Evolutionary conservation across 768 basidiomycete species (phyloP).

Genomic region (Trametopsis cervina): DNA sequence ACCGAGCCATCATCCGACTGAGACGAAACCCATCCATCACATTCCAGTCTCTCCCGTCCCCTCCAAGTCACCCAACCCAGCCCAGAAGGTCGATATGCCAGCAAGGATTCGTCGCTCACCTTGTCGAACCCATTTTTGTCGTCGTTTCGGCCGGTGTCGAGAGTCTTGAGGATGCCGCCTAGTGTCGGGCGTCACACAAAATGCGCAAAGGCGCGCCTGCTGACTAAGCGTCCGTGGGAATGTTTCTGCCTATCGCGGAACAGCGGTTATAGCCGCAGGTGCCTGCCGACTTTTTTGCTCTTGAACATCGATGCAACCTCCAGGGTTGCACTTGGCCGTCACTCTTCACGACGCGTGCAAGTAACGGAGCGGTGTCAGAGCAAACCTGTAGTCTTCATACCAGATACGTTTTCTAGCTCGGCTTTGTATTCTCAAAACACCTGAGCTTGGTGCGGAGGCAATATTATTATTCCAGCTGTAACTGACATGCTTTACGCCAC

Average conservation of each 20-base stretch:
- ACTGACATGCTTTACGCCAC: no score
- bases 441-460: slow-evolving; percentile 15
- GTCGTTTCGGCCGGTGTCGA: slow-evolving; percentile 26
- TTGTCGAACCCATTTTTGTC: slow-evolving; percentile 73
- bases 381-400: slow-evolving; percentile 19
- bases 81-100: slow-evolving; percentile 3
- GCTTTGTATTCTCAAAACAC: slow-evolving; percentile 6
- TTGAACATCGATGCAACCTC: slow-evolving; percentile 37
- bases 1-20: slow-evolving; percentile 7
- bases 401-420: slow-evolving; percentile 16
- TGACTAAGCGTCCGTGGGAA: slow-evolving; percentile 17
- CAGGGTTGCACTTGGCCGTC: slow-evolving; percentile 41
- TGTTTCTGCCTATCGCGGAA: background rate
- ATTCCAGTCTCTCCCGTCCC: slow-evolving; percentile 17
- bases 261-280: background rate
- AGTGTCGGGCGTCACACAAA: background rate
- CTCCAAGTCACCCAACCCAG: slow-evolving; percentile 15
- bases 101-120: slow-evolving; percentile 40
- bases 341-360: slow-evolving; percentile 30
- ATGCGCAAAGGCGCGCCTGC: slow-evolving; percentile 11
- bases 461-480: slow-evolving; percentile 10
- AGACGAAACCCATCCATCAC: slow-evolving; percentile 38
- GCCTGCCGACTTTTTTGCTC: slow-evolving; percentile 2
- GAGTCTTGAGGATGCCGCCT: slow-evolving; percentile 21
- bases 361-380: slow-evolving; percentile 64